Base-by-base conservation (phyloP, 148 eudicot species). In the Fagopyrum tataricum region DNA sequence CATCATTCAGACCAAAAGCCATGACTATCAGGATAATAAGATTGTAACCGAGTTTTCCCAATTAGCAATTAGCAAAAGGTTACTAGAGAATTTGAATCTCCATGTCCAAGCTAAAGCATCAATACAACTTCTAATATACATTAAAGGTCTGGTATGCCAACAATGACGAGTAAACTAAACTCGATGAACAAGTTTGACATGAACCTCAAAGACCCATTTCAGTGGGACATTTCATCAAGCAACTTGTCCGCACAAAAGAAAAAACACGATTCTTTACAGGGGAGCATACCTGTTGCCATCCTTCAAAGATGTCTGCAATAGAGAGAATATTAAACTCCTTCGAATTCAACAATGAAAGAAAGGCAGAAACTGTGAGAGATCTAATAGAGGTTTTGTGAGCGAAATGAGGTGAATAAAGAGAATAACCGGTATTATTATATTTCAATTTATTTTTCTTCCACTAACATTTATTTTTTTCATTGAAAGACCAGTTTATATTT, bases 171-270 rank as follows among this genome's bases (percentile, higher is more conserved):
- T 12, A 58, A 58, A 4, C 7, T 58, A n/a, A 20, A 58, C 31
- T 12, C 24, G 2, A 6, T n/a, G 1, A 23, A 12, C n/a, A 23
- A 31, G 37, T 31, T 31, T 58, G 64, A 14, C 7, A 23, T 58
- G 20, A 58, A 23, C 12, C 64, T 58, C 64, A 15, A 23, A 58
- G 64, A 58, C 20, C 31, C 3, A n/a, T 20, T 58, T 58, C 64
- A n/a, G 31, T 58, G 64, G 64, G 64, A 20, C 24, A 58, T 58
- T 58, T 58, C 64, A 58, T 58, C 64, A 20, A 58, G 31, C 64
- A 58, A 17, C 31, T 58, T 58, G 31, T 58, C 21, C 64, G 64
- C 64, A 58, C 21, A 58, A 58, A 23, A 58, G n/a, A 58, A 15
- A 23, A 58, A 58, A 58, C 31, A 58, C 6, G 7, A n/a, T 8